Percentiles rank a stretch among this genome's conserved stretches.
These are phyloP conservation scores for Epicoccum nigrum DNA, from an alignment of 2,329 filamentous ascomycete genomes.

Conservation along the genomic window DNA sequence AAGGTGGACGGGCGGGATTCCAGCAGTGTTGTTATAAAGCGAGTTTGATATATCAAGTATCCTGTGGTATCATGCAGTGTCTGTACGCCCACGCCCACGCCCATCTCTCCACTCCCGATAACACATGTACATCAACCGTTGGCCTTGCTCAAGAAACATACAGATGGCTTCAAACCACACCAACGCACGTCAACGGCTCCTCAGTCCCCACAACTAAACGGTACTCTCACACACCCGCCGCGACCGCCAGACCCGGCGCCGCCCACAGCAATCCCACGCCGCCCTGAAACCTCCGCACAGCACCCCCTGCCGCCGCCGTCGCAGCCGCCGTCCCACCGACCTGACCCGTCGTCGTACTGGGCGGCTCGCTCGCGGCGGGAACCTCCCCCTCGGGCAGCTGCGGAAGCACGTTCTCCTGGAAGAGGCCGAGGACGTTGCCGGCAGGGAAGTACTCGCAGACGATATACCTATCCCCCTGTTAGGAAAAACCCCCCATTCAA, in stretches of 20 bases:
- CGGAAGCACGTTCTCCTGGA: conserved; percentile 40
- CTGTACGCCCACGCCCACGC: too few species aligned
- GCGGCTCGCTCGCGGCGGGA: neutral
- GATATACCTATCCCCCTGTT: conserved; percentile 6
- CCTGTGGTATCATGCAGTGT: too few species aligned
- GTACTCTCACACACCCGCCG: neutral
- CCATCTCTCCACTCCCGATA: too few species aligned
- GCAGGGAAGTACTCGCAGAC: conserved; percentile 50
- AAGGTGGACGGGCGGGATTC: too few species aligned
- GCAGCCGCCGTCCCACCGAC: neutral
- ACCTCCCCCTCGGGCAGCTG: conserved; percentile 11
- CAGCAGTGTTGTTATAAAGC: too few species aligned
- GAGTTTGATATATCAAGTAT: too few species aligned
- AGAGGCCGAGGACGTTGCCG: conserved; percentile 46
- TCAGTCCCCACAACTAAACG: too few species aligned
- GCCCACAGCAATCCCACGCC: neutral
- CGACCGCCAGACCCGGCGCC: neutral
- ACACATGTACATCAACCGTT: too few species aligned
- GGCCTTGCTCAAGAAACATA: too few species aligned
- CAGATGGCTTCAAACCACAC: too few species aligned
- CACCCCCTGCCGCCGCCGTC: neutral
- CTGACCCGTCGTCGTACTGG: neutral
- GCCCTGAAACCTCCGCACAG: neutral
- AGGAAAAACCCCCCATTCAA: too few species aligned
- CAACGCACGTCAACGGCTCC: too few species aligned